Evolutionary conservation across 1,284 basidiomycete species (phyloP), one percentile per base, ranked within the genome.

Genomic region (Papiliotrema laurentii): DNA sequence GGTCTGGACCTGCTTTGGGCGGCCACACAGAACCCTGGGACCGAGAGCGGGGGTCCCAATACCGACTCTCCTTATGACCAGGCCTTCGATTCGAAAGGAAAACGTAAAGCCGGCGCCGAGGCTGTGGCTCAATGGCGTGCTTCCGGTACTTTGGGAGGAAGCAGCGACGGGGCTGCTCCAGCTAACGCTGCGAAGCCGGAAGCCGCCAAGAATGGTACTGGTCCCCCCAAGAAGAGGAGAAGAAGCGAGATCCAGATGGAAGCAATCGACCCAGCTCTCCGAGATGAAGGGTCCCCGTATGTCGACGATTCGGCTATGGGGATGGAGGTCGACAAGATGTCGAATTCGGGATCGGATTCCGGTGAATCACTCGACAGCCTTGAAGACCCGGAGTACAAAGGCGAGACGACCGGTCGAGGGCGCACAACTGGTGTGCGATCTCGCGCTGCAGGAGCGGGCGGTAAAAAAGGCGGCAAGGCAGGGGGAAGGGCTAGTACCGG

Each of bases 51-150:
- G 11, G 40, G 10, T 10, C 33, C 24, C 9, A 31, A 26, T n/a
- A 31, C 33, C 24, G 39, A 48, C 10, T 30, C 45, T 10, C 36
- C 45, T 3, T 42, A 41, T 21, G 50, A 39, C 11, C 28, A 37
- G 16, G 22, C 38, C 4, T 28, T 34, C 19, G 64, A 66, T 10
- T 50, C 52, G 21, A 64, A 66, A 35, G 61, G 62, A 14, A 69
- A 70, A 47, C 59, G 69, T 16, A 69, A 68, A 51, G 65, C 61
- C 1, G 69, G 69, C 4, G 64, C 66, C 10, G 68, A 71, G 41
- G 66, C 66, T 0, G 69, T 71, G 0, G 66, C 63, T n/a, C 66
- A 71, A 49, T 71, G 69, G 69, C 60, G 69, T 24, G 58, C 58
- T 16, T 56, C 51, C 14, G 66, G 64, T 18, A 68, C 68, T 25